phyloP scores from a whole-genome alignment of 106 monocot species.

The Narthecium ossifragum region DNA sequence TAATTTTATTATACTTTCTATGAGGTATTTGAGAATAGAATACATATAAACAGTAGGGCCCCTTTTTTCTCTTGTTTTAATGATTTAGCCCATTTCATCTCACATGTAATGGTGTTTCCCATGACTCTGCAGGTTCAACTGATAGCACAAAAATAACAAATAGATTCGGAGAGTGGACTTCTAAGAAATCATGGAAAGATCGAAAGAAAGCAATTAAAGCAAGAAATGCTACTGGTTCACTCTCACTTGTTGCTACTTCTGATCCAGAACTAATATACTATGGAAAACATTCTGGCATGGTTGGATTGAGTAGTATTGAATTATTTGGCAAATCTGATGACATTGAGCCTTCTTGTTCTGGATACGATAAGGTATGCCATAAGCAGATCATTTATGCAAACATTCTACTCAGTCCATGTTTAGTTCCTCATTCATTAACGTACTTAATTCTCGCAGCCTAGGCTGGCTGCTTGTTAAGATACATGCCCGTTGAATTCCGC shows the following conservation, averaged over 20 bases:
- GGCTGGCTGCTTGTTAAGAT: neutral
- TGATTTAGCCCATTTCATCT: neutral
- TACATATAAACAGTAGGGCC: neutral
- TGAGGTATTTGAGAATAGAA: neutral
- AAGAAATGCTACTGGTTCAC: conserved; percentile 17
- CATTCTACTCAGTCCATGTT: too few species aligned
- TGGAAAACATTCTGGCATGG: conserved; percentile 80
- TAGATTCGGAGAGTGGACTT: conserved; percentile 67
- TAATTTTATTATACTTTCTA: neutral
- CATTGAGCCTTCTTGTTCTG: conserved; percentile 35
- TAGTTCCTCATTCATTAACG: too few species aligned
- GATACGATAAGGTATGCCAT: conserved; percentile 84
- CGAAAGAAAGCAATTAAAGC: conserved; percentile 46
- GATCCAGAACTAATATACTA: conserved; percentile 85
- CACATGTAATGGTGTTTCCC: neutral
- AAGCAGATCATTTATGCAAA: too few species aligned
- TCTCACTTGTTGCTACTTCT: conserved; percentile 7
- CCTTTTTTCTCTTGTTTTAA: neutral
- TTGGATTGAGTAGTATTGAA: conserved; percentile 51
- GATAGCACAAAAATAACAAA: conserved; percentile 11
- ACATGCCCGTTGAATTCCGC: too few species aligned
- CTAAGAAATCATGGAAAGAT: conserved; percentile 68
- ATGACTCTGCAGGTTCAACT: conserved; percentile 24
- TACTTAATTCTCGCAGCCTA: too few species aligned
- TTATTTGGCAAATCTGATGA: conserved; percentile 21